A percentile compares a stretch with the other conserved stretches of the same genome.
These are phyloP conservation scores for Cladobotryum protrusum DNA, from an alignment of 2,329 filamentous ascomycete species.

Conservation along the genomic window DNA sequence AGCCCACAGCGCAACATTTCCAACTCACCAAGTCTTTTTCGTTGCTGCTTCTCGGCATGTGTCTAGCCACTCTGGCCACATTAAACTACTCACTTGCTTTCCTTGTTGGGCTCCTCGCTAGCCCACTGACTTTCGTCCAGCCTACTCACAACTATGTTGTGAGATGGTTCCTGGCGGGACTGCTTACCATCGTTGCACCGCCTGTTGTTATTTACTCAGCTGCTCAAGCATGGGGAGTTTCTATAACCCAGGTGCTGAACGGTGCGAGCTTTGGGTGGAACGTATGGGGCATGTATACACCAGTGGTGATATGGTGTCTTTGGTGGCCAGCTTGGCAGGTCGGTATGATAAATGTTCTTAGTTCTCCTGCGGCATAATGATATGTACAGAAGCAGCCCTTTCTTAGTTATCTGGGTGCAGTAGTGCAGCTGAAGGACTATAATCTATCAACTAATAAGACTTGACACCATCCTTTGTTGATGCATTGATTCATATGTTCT, in stretches of 20 bases:
- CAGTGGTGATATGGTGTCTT: constrained; percentile 84
- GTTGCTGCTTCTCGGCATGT: constrained; percentile 85
- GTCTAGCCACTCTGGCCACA: constrained; percentile 85
- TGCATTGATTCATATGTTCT: neutral
- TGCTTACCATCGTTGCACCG: constrained; percentile 58
- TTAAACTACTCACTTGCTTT: constrained; percentile 92
- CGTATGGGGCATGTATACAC: constrained; percentile 83
- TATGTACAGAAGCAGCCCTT: neutral
- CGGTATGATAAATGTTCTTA: constrained; percentile 50
- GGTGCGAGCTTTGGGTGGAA: constrained; percentile 83
- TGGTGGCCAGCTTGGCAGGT: constrained; percentile 93
- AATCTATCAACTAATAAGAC: neutral
- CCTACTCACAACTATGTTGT: constrained; percentile 36
- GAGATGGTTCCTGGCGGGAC: constrained; percentile 37
- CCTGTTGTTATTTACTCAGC: constrained; percentile 46
- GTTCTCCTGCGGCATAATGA: constrained; percentile 21
- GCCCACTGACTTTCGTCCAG: constrained; percentile 70
- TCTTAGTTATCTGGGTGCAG: too few species aligned
- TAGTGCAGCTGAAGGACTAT: neutral
- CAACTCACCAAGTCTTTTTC: constrained; percentile 84
- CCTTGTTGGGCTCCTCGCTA: constrained; percentile 70
- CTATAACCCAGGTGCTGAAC: constrained; percentile 54
- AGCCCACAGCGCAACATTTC: constrained; percentile 61
- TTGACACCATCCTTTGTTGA: too few species aligned
- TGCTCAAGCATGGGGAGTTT: constrained; percentile 34